phyloP scores from a whole-genome alignment of 1,284 basidiomycete genomes.

The Singerocomus rubriflavus region DNA sequence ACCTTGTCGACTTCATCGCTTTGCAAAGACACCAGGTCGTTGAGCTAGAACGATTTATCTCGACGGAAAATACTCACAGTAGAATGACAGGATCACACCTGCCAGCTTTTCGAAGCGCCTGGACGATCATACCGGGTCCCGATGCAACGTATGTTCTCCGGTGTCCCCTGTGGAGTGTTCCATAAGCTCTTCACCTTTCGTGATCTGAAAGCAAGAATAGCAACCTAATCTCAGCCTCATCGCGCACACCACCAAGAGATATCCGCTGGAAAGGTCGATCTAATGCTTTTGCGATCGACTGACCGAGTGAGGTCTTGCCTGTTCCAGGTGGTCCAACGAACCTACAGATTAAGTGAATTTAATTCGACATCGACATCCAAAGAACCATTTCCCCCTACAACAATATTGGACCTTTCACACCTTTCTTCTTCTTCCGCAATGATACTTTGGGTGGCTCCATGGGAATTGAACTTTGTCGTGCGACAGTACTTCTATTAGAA shows the following conservation, averaged over 20 bases:
- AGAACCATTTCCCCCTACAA: slow-evolving; percentile 44
- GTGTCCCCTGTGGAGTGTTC: slow-evolving; percentile 54
- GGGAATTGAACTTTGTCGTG: slow-evolving; percentile 9
- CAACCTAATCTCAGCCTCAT: slow-evolving; percentile 82
- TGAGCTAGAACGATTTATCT: slow-evolving; percentile 15
- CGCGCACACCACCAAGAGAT: slow-evolving; percentile 87
- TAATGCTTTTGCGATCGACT: slow-evolving; percentile 83
- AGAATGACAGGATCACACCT: slow-evolving; percentile 77
- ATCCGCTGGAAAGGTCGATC: slow-evolving; percentile 88
- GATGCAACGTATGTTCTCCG: slow-evolving; percentile 89
- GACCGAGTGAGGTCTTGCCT: slow-evolving; percentile 83
- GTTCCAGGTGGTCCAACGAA: slow-evolving; percentile 83
- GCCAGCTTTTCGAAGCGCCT: slow-evolving; percentile 85
- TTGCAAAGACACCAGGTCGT: slow-evolving; percentile 25
- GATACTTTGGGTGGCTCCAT: slow-evolving; percentile 7
- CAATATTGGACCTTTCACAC: slow-evolving; percentile 78
- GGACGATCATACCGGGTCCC: slow-evolving; percentile 83
- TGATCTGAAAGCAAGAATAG: not conserved
- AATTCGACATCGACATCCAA: not conserved
- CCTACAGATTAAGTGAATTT: slow-evolving; percentile 32
- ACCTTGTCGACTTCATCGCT: slow-evolving; percentile 89
- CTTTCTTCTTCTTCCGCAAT: slow-evolving; percentile 30
- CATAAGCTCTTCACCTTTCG: slow-evolving; percentile 1
- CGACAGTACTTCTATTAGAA: slow-evolving; percentile 1
- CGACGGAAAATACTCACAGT: slow-evolving; percentile 48